Evolutionary conservation across 257 asterid genomes (phyloP).

Genomic region (Solanum etuberosum): DNA sequence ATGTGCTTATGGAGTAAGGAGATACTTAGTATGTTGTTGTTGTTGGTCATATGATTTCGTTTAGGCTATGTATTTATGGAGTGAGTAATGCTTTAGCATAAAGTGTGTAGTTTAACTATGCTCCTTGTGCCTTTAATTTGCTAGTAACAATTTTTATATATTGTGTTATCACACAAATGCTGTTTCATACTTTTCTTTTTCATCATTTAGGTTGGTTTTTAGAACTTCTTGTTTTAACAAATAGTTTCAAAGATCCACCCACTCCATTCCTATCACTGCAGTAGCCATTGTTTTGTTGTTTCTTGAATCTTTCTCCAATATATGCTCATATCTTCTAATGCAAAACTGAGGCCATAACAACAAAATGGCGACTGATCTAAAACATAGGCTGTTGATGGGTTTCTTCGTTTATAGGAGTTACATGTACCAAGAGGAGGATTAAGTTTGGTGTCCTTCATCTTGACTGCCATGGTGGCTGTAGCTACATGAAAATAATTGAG

Average conservation of each 20-base stretch:
- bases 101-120: neutral
- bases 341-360: neutral
- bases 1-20: too few species aligned
- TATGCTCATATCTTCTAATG: too few species aligned
- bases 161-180: neutral
- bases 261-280: neutral
- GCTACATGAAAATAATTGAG: neutral
- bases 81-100: neutral
- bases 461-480: neutral
- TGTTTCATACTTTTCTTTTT: neutral
- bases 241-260: neutral
- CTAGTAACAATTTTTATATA: neutral
- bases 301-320: neutral
- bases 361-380: neutral
- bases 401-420: neutral
- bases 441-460: neutral
- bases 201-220: neutral
- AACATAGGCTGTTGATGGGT: neutral
- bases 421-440: slow-evolving; percentile 8
- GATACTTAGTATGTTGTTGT: too few species aligned
- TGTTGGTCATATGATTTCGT: too few species aligned
- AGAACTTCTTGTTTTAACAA: neutral
- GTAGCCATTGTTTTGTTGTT: neutral
- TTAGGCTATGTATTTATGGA: too few species aligned
- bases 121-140: neutral